Percentiles rank a stretch among this genome's conserved stretches.
Conservation (phyloP, 2,329 filamentous ascomycete species). For the Aspergillus ochraceoroseus region DNA sequence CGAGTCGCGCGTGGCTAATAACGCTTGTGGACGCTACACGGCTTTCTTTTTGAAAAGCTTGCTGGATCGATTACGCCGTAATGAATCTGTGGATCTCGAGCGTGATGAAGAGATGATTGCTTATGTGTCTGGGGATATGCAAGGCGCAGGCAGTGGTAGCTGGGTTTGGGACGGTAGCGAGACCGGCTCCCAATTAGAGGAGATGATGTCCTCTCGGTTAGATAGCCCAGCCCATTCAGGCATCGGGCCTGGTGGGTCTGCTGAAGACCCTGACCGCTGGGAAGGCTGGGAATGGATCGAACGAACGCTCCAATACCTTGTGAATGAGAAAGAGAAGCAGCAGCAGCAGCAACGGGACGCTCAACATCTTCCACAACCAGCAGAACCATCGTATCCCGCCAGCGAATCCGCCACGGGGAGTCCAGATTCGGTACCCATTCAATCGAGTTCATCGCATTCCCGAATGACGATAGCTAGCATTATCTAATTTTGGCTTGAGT, state of each 20-base stretch:
- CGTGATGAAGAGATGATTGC: conserved; percentile 82
- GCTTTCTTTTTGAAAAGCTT: conserved; percentile 72
- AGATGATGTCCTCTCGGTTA: conserved; percentile 21
- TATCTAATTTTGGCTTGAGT: conserved; percentile 30
- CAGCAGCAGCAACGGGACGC: conserved; percentile 33
- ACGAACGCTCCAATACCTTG: conserved; percentile 54
- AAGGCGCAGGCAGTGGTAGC: conserved; percentile 67
- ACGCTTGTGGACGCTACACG: conserved; percentile 74
- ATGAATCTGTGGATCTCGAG: conserved; percentile 44
- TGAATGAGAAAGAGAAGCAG: conserved; percentile 44
- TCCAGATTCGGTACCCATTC: conserved; percentile 25
- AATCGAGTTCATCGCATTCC: conserved; percentile 34
- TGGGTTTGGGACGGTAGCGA: conserved; percentile 77
- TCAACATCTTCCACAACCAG: conserved; percentile 27
- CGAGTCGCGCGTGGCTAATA: conserved; percentile 65
- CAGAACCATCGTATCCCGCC: conserved; percentile 20
- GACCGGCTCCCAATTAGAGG: conserved; percentile 38
- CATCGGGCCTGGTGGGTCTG: conserved; percentile 36
- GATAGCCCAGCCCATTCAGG: conserved; percentile 17
- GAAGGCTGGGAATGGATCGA: conserved; percentile 75
- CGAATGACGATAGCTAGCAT: conserved; percentile 48
- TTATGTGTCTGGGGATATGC: conserved; percentile 80
- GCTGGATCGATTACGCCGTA: conserved; percentile 50
- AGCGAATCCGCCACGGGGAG: conserved; percentile 21
- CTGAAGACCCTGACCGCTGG: conserved; percentile 63